Conservation (phyloP, 2,329 filamentous ascomycete species). For the Capronia americana region DNA sequence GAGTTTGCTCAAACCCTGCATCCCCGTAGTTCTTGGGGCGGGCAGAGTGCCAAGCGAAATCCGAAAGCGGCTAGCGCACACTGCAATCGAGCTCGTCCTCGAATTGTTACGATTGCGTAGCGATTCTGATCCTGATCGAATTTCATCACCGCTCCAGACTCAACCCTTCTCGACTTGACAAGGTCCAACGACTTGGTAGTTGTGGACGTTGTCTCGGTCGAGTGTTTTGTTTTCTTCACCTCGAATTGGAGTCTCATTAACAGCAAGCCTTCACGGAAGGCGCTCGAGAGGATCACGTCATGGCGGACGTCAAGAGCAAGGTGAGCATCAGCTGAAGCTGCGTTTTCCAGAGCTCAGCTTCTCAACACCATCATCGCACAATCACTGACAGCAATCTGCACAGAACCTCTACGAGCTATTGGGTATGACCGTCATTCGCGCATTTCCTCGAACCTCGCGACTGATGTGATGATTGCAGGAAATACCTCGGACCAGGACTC, state of each 20-base stretch:
- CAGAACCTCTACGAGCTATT: conserved; percentile 99
- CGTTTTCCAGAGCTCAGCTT: conserved; percentile 28
- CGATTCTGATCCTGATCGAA: background rate
- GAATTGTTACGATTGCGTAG: background rate
- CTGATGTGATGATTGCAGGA: conserved; percentile 53
- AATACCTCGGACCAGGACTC: conserved; percentile 74
- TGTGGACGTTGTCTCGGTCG: conserved; percentile 39
- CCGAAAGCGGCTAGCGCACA: conserved; percentile 13
- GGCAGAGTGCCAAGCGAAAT: conserved; percentile 5
- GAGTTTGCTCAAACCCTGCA: background rate
- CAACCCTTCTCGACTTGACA: conserved; percentile 38
- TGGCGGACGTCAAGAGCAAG: conserved; percentile 61
- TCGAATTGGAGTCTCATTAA: conserved; percentile 55
- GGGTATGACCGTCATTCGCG: conserved; percentile 66
- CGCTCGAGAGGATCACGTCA: conserved; percentile 56
- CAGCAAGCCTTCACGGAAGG: conserved; percentile 59
- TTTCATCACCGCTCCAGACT: conserved; percentile 27
- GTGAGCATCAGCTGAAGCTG: conserved; percentile 45
- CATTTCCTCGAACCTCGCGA: conserved; percentile 18
- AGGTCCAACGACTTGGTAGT: conserved; percentile 32
- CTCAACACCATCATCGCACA: conserved; percentile 15
- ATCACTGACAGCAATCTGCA: conserved; percentile 35
- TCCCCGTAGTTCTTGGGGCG: background rate
- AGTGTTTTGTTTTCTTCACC: conserved; percentile 27
- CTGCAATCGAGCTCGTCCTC: background rate